Base-by-base conservation (phyloP, 129 eudicot species). In the Dittrichia graveolens region DNA sequence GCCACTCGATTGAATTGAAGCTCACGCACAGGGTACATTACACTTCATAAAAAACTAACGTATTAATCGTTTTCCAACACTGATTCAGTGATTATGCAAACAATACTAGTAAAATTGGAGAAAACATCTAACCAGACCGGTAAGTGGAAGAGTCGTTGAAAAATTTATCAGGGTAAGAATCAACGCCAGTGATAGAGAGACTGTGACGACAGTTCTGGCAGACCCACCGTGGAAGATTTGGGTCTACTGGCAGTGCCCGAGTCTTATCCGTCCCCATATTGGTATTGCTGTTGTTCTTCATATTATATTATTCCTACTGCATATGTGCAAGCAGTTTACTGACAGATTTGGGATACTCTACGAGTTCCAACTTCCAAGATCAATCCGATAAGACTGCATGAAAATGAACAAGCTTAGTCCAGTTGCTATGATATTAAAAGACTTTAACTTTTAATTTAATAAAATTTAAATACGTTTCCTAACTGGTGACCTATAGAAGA, bases 201-300 rank as follows among this genome's bases (percentile, higher is more conserved):
- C 67, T 76, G 46, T 94, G 88, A 46, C 86, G 99, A 83, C 99
- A 94, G 84, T 90, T 90, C 89, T 94, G 99, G 77, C 99, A 94
- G 47, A 84, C 85, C 86, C 84, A 94, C 53, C 91, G 77, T 41
- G 98, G 98, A 1, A 94, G 89, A 61, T 86, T 88, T 59, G 97
- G 96, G 78, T 94, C 97, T 6, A 81, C 97, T 35, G 90, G 83
- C n/a, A 88, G 73, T 60, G 72, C 73, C 85, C 91, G 91, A 74
- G 89, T 85, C 80, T 84, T 82, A 61, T 82, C 95, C 37, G 61
- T 65, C 37, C 67, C 71, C 77, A 66, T 80, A 64, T 58, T 75
- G 62, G 64, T 69, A 62, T n/a, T 81, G 64, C 62, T 81, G 69
- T 75, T 67, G 16, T 68, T 83, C 84, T 79, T 89, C 81, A 78